These are phyloP conservation scores for Wallacemonas rigidus DNA, from an alignment of 208 protist genomes.

Conservation along the genomic window DNA sequence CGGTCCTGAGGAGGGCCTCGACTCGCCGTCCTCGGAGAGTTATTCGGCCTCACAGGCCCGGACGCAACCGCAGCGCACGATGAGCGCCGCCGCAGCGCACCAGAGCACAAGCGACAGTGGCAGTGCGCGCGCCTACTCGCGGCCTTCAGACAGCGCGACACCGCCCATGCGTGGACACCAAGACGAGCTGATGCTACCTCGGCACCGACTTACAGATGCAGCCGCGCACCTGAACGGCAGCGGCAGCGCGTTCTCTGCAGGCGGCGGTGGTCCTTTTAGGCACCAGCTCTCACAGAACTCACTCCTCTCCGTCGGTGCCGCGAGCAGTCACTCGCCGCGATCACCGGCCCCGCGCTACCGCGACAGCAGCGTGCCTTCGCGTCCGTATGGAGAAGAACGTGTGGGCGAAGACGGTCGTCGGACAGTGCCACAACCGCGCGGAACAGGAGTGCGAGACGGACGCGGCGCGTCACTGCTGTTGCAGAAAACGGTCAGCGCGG, in stretches of 20 bases:
- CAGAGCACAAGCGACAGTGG: not conserved
- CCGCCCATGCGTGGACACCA: not conserved
- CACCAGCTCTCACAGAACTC: slow-evolving; percentile 10
- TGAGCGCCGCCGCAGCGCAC: not conserved
- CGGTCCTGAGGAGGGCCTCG: slow-evolving; percentile 7
- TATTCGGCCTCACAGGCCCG: not conserved
- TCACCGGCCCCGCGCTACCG: slow-evolving; percentile 10
- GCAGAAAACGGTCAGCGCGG: no score
- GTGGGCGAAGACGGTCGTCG: no score
- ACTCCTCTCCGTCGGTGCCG: not conserved
- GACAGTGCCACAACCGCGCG: no score
- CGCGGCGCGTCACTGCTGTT: no score
- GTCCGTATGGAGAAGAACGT: no score
- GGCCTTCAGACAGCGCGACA: no score
- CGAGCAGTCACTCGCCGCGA: slow-evolving; percentile 9
- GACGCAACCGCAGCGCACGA: not conserved
- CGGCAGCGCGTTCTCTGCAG: not conserved
- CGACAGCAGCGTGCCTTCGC: not conserved
- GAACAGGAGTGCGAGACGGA: no score
- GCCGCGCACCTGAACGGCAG: not conserved
- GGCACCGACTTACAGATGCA: not conserved
- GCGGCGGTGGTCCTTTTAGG: not conserved
- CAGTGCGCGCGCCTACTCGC: no score
- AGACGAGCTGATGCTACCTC: not conserved
- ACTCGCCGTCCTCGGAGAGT: slow-evolving; percentile 7